phyloP scores from a whole-genome alignment of 768 basidiomycete species.

The Sarcodon aspratus region DNA sequence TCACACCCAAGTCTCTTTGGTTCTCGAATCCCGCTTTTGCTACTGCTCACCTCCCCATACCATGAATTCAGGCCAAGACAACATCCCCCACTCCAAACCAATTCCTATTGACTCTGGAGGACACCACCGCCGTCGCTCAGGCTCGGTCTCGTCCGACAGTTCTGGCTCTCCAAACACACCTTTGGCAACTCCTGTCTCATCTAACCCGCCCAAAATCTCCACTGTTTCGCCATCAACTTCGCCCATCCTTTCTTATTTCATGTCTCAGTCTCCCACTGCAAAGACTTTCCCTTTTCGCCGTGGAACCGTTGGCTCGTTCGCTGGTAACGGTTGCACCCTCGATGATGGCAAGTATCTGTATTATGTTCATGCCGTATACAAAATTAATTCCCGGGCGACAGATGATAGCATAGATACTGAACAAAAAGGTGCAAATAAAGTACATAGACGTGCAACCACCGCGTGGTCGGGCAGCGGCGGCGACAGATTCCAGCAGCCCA shows the following conservation, averaged over 20 bases:
- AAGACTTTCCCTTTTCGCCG: slow-evolving; percentile 53
- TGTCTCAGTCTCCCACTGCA: slow-evolving; percentile 35
- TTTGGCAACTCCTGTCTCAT: slow-evolving; percentile 38
- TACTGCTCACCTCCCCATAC: background rate
- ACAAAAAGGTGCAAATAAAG: slow-evolving; percentile 25
- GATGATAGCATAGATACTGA: slow-evolving; percentile 31
- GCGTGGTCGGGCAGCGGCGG: slow-evolving; percentile 24
- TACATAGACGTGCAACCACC: slow-evolving; percentile 46
- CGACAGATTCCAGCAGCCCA: slow-evolving; percentile 39
- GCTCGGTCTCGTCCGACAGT: slow-evolving; percentile 42
- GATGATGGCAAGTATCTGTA: slow-evolving; percentile 1
- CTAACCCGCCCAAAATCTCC: slow-evolving; percentile 29
- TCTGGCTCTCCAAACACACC: slow-evolving; percentile 39
- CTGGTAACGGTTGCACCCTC: background rate
- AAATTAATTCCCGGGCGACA: slow-evolving; percentile 6
- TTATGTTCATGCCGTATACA: background rate
- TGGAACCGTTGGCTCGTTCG: slow-evolving; percentile 4
- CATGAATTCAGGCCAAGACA: background rate
- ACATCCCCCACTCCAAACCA: background rate
- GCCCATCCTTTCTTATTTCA: slow-evolving; percentile 61
- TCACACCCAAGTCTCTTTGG: background rate
- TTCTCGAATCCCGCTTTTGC: background rate
- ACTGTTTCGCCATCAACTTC: slow-evolving; percentile 48
- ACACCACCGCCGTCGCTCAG: background rate
- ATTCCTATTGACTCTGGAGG: background rate